Conservation (phyloP, 2,329 filamentous ascomycete genomes). For the Diaporthe sp. region DNA sequence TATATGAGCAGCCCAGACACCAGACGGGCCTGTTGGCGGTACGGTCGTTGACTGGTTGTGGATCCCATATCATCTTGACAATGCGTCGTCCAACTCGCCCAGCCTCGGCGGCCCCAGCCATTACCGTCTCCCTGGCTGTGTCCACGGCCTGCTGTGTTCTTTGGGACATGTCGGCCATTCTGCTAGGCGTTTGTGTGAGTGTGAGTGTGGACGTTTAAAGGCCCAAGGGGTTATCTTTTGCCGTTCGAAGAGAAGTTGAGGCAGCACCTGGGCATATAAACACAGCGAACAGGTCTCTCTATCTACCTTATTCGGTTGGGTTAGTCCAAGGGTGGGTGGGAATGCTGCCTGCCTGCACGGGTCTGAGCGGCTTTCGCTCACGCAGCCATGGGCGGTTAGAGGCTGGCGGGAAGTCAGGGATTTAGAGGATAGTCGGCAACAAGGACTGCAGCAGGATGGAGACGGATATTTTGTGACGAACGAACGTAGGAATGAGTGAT, state of each 20-base stretch:
- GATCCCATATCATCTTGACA: constrained; percentile 93
- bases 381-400: not conserved
- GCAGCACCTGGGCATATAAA: not conserved
- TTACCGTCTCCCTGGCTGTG: constrained; percentile 48
- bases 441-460: not conserved
- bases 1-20: constrained; percentile 75
- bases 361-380: not conserved
- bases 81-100: constrained; percentile 81
- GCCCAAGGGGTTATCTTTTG: not conserved
- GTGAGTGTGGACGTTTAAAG: not conserved
- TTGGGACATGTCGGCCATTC: constrained; percentile 34
- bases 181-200: not conserved
- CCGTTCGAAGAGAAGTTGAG: not conserved
- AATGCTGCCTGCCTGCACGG: constrained; percentile 11
- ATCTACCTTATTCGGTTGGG: not conserved
- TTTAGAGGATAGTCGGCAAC: not conserved
- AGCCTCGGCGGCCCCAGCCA: constrained; percentile 59
- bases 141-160: constrained; percentile 35
- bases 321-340: constrained; percentile 7
- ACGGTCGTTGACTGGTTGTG: constrained; percentile 84
- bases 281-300: not conserved
- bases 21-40: constrained; percentile 77
- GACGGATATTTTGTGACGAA: not conserved
- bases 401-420: not conserved
- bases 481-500: not conserved